Evolutionary conservation across 1,284 basidiomycete species (phyloP).

Genomic region (Tausonia pullulans): DNA sequence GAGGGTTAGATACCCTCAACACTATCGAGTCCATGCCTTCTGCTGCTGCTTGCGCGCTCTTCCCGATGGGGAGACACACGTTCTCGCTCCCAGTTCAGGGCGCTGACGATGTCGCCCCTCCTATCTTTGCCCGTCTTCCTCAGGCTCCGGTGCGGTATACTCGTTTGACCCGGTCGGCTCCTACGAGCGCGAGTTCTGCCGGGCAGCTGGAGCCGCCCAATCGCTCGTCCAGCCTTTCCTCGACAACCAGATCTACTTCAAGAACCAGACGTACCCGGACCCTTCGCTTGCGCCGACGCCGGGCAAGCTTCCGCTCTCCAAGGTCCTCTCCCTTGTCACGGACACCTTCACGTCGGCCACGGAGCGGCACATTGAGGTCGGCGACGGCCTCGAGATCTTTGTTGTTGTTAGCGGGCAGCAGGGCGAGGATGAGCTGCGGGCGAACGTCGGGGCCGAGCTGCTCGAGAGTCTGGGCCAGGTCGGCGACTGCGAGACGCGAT

Average conservation of each 20-base stretch:
- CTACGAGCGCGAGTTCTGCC: slow-evolving; percentile 88
- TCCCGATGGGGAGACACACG: neutral
- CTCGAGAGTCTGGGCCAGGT: slow-evolving; percentile 15
- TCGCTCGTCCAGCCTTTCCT: slow-evolving; percentile 86
- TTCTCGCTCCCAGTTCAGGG: neutral
- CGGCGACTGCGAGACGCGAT: slow-evolving; percentile 13
- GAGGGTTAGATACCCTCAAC: no score
- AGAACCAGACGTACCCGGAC: slow-evolving; percentile 64
- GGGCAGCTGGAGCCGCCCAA: slow-evolving; percentile 84
- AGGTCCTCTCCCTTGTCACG: slow-evolving; percentile 73
- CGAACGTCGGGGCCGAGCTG: slow-evolving; percentile 2
- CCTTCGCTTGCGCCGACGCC: slow-evolving; percentile 55
- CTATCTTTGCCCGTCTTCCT: neutral
- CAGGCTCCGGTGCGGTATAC: slow-evolving; percentile 87
- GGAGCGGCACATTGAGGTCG: slow-evolving; percentile 94
- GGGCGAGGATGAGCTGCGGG: neutral
- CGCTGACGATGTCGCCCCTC: neutral
- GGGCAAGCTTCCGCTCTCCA: slow-evolving; percentile 62
- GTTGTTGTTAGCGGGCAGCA: neutral
- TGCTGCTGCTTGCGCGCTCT: no score
- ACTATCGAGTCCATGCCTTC: no score
- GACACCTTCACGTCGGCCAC: slow-evolving; percentile 83
- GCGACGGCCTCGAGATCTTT: slow-evolving; percentile 80
- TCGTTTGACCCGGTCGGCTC: slow-evolving; percentile 93
- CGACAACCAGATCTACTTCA: slow-evolving; percentile 96